A percentile compares a stretch with the other conserved stretches of the same genome.
phyloP scores from a whole-genome alignment of 2,329 filamentous ascomycete species.

The Aspergillus ibericus region DNA sequence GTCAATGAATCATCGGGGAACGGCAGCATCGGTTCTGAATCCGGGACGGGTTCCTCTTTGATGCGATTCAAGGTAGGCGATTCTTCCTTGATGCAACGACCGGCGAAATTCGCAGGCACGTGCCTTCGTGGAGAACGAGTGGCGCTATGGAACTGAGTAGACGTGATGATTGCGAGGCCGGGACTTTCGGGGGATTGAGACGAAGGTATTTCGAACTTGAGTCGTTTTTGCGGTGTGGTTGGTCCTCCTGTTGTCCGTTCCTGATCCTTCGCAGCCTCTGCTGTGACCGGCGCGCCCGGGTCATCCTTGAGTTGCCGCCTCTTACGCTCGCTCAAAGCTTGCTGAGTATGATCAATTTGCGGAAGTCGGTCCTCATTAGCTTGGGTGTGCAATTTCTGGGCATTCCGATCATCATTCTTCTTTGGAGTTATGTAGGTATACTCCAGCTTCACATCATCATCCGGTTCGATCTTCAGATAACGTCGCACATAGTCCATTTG shows the following conservation, averaged over 20 bases:
- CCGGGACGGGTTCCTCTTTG: slow-evolving; percentile 9
- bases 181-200: slow-evolving; percentile 47
- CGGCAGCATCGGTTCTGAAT: not conserved
- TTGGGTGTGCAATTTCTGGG: not conserved
- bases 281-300: slow-evolving; percentile 5
- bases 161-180: slow-evolving; percentile 37
- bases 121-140: slow-evolving; percentile 29
- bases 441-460: slow-evolving; percentile 36
- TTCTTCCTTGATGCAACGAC: slow-evolving; percentile 25
- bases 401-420: slow-evolving; percentile 6
- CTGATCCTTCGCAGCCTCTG: not conserved
- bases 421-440: slow-evolving; percentile 31
- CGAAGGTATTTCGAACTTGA: slow-evolving; percentile 39
- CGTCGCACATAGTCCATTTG: slow-evolving; percentile 45
- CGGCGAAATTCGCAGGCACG: not conserved
- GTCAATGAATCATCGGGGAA: not conserved
- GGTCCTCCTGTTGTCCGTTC: slow-evolving; percentile 11
- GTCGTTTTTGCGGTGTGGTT: slow-evolving; percentile 35
- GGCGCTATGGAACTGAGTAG: slow-evolving; percentile 32
- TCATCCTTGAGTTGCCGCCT: slow-evolving; percentile 22
- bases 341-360: not conserved
- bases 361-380: not conserved
- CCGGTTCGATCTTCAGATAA: slow-evolving; percentile 34
- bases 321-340: slow-evolving; percentile 18
- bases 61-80: not conserved